phyloP scores from a whole-genome alignment of 1,284 basidiomycete genomes.

The Malassezia arunalokei region DNA sequence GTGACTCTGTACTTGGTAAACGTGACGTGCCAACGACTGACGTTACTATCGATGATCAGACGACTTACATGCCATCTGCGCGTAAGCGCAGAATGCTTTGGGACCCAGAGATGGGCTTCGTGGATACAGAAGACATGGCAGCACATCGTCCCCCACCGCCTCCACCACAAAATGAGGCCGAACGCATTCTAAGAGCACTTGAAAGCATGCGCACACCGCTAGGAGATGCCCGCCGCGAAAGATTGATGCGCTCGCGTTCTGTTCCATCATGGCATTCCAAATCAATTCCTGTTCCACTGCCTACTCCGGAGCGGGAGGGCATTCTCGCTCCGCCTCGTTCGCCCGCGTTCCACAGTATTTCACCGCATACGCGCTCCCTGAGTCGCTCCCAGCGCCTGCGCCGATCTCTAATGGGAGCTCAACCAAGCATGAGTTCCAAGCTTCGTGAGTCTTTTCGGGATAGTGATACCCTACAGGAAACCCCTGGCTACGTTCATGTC shows the following conservation, averaged over 20 bases:
- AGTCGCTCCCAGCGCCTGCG: slow-evolving; percentile 7
- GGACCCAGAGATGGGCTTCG: slow-evolving; percentile 38
- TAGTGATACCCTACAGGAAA: slow-evolving; percentile 1
- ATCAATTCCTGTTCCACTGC: slow-evolving; percentile 15
- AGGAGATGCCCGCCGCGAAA: slow-evolving; percentile 25
- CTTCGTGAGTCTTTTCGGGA: slow-evolving; percentile 4
- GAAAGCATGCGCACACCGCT: slow-evolving; percentile 44
- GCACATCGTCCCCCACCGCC: slow-evolving; percentile 30
- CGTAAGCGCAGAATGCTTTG: slow-evolving; percentile 39
- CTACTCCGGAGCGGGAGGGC: slow-evolving; percentile 5
- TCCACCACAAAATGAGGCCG: slow-evolving; percentile 47
- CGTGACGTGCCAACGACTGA: not conserved
- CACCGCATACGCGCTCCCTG: slow-evolving; percentile 28
- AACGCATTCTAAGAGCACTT: slow-evolving; percentile 46
- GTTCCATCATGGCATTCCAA: slow-evolving; percentile 13
- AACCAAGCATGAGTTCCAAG: slow-evolving; percentile 14
- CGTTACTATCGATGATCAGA: not conserved
- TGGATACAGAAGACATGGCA: slow-evolving; percentile 33
- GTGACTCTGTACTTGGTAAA: slow-evolving; percentile 13
- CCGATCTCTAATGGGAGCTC: not conserved
- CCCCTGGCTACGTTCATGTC: not conserved
- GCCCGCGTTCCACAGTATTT: slow-evolving; percentile 14
- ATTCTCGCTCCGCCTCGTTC: not conserved
- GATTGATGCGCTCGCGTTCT: slow-evolving; percentile 10
- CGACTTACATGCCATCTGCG: not conserved